These are phyloP conservation scores for Starmerella bacillaris DNA, from an alignment of 805 yeast genomes.

Conservation along the genomic window DNA sequence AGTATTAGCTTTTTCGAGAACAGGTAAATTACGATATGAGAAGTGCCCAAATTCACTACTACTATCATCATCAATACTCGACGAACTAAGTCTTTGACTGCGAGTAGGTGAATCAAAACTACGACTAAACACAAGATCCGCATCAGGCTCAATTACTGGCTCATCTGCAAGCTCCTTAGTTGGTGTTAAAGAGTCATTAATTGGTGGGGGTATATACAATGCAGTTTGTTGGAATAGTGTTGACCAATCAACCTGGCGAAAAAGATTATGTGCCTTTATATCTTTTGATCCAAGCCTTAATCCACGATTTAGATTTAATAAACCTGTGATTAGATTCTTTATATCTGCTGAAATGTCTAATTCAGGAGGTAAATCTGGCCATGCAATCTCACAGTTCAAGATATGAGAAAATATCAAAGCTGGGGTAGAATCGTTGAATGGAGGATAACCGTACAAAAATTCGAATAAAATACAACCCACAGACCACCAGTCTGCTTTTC, in stretches of 20 bases:
- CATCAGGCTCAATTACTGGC: background rate
- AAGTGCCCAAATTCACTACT: slow-evolving; percentile 67
- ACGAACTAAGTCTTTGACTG: background rate
- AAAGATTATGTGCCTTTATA: slow-evolving; percentile 62
- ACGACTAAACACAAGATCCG: background rate
- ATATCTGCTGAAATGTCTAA: slow-evolving; percentile 40
- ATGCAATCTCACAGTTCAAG: slow-evolving; percentile 49
- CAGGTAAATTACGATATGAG: slow-evolving; percentile 72
- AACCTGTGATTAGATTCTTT: slow-evolving; percentile 46
- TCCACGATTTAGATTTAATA: slow-evolving; percentile 46
- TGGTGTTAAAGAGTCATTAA: too few species aligned
- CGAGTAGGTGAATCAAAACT: background rate
- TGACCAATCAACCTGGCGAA: slow-evolving; percentile 52
- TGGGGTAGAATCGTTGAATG: slow-evolving; percentile 72
- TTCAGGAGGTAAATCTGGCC: slow-evolving; percentile 50
- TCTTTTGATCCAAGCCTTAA: slow-evolving; percentile 59
- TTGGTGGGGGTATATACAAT: slow-evolving; percentile 63
- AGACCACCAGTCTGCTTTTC: slow-evolving; percentile 97
- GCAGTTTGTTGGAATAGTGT: slow-evolving; percentile 50
- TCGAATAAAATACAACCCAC: slow-evolving; percentile 91
- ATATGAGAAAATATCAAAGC: slow-evolving; percentile 71
- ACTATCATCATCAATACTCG: background rate
- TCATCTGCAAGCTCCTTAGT: background rate
- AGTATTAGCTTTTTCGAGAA: slow-evolving; percentile 81
- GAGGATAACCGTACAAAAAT: slow-evolving; percentile 82